Percentiles rank a stretch among this genome's conserved stretches.
Evolutionary conservation across 179 eudicot genomes (phyloP).

Genomic region (Beta lomatogona): DNA sequence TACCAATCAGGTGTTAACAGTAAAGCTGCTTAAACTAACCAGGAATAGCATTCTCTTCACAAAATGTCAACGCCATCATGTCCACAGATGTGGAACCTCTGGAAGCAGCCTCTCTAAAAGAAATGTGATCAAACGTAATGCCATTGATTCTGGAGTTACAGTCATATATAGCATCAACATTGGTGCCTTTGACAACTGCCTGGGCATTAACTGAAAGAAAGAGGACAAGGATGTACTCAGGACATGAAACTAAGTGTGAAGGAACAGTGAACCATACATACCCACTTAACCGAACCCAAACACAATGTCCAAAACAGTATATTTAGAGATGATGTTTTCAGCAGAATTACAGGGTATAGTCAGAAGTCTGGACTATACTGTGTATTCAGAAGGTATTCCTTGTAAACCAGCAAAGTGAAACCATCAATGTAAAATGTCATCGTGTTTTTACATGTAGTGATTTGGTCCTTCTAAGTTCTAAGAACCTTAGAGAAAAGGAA

Average conservation of each 20-base stretch:
- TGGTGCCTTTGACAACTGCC: slow-evolving; percentile 90
- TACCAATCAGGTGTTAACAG: not conserved
- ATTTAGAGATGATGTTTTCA: not conserved
- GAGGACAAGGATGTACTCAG: not conserved
- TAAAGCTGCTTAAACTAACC: slow-evolving; percentile 48
- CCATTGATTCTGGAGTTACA: slow-evolving; percentile 60
- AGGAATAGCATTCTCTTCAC: slow-evolving; percentile 89
- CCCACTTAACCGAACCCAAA: not conserved
- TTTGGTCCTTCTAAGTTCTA: too few relatives aligned
- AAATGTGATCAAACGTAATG: slow-evolving; percentile 71
- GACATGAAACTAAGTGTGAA: not conserved
- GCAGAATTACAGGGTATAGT: slow-evolving; percentile 13
- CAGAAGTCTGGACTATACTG: slow-evolving; percentile 31
- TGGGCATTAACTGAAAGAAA: slow-evolving; percentile 75
- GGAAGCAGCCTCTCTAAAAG: slow-evolving; percentile 82
- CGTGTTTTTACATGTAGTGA: too few relatives aligned
- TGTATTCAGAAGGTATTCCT: slow-evolving; percentile 28
- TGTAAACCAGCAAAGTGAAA: slow-evolving; percentile 34
- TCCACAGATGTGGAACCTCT: slow-evolving; percentile 78
- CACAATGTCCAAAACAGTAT: not conserved
- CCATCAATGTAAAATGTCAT: too few relatives aligned
- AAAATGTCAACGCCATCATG: slow-evolving; percentile 80
- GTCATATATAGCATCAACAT: slow-evolving; percentile 63
- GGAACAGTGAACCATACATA: not conserved
- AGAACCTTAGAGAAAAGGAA: too few relatives aligned